Base-by-base conservation (phyloP, 2,329 filamentous ascomycete genomes). In the Colletotrichum orchidophilum region DNA sequence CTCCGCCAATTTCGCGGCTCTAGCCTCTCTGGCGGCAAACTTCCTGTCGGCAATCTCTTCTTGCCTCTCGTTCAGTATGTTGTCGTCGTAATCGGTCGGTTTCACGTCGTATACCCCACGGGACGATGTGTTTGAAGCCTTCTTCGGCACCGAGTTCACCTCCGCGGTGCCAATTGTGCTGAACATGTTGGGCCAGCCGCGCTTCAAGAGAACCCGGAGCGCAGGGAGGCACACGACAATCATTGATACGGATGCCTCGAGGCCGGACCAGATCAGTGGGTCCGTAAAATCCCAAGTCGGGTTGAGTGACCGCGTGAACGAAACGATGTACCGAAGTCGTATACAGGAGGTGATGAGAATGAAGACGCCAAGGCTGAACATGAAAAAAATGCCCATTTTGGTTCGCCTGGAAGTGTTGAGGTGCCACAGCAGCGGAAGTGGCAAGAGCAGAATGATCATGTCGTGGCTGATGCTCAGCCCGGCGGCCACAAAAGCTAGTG, bases 271-370 rank as follows among this genome's bases (percentile, higher is more conserved):
- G 57, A 85, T 77, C n/a, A 84, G 70, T 6, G 78, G 76, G 70
- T 83, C 78, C 9, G 80, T 80, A 52, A 83, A 82, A 73, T 84
- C 80, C 82, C 81, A 84, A 0, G 81, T 81, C 11, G 83, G 81
- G 55, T 84, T 83, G 12, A 74, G 68, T n/a, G 78, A 80, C 12
- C 74, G 72, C 15, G 78, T 79, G 67, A 81, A 81, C 3, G 71
- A 59, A 18, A 80, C 73, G 31, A 83, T 73, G 61, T 80, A 81
- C 52, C 76, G 76, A 26, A 85, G 76, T 1, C 81, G 77, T 26
- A 80, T 71, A 66, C 79, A 80, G 68, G 80, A 81, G 33, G 80
- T 81, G 65, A 79, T 74, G 3, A 81, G 67, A 7, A 82, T 77
- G 53, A 83, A 82, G 33, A 79, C 73, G 11, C 81, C 81, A 12